Evolutionary conservation across 1,139 yeast species (phyloP).

Genomic region (Debaryomycetaceae sp.): DNA sequence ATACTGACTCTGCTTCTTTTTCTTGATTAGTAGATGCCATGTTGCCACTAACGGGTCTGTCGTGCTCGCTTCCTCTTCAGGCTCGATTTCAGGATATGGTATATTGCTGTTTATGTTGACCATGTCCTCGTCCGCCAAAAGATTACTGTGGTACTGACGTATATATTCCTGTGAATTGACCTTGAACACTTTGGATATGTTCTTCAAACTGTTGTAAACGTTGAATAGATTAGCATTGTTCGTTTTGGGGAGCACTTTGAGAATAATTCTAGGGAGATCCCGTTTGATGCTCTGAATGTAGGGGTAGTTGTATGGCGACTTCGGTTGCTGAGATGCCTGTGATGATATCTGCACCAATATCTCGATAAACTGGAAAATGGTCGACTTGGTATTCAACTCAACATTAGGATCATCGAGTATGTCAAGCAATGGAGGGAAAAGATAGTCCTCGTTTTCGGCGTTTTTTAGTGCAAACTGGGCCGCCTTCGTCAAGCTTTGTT

Average conservation of each 20-base stretch:
- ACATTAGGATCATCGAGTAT: slow-evolving; percentile 47
- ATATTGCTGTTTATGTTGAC: slow-evolving; percentile 29
- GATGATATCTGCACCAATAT: slow-evolving; percentile 45
- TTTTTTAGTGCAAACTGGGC: slow-evolving; percentile 60
- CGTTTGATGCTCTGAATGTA: slow-evolving; percentile 45
- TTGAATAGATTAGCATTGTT: slow-evolving; percentile 48
- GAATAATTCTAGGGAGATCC: slow-evolving; percentile 45
- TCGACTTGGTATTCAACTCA: slow-evolving; percentile 61
- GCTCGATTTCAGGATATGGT: slow-evolving; percentile 29
- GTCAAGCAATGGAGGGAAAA: slow-evolving; percentile 67
- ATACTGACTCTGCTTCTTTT: slow-evolving; percentile 50
- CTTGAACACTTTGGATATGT: slow-evolving; percentile 36
- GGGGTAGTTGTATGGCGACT: slow-evolving; percentile 31
- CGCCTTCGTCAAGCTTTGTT: slow-evolving; percentile 51
- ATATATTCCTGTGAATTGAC: slow-evolving; percentile 26
- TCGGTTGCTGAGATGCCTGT: slow-evolving; percentile 29
- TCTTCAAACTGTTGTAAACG: slow-evolving; percentile 35
- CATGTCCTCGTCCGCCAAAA: slow-evolving; percentile 33
- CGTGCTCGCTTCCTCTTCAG: slow-evolving; percentile 17
- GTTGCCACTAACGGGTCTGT: slow-evolving; percentile 29
- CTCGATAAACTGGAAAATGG: slow-evolving; percentile 67
- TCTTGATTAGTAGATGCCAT: slow-evolving; percentile 48
- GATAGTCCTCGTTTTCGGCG: slow-evolving; percentile 63
- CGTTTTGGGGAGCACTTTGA: slow-evolving; percentile 49
- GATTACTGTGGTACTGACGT: slow-evolving; percentile 20